Conservation (phyloP, 768 basidiomycete genomes). For the Suillus paluster region DNA sequence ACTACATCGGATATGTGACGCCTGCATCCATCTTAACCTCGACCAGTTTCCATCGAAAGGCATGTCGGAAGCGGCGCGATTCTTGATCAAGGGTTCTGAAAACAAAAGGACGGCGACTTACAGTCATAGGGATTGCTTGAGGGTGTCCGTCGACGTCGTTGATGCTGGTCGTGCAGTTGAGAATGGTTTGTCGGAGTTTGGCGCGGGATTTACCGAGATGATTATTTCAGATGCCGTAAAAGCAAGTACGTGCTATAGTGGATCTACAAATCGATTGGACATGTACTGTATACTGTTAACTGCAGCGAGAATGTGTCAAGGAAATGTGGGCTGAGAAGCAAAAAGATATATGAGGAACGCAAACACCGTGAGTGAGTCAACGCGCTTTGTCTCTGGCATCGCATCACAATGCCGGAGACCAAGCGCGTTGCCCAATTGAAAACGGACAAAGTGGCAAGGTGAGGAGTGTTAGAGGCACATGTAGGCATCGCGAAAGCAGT, state of each 20-base stretch:
- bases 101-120: not conserved
- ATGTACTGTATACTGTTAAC: not conserved
- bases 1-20: not conserved
- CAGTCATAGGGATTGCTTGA: not conserved
- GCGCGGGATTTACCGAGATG: not conserved
- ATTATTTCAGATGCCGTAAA: no score
- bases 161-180: conserved; percentile 1
- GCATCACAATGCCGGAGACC: no score
- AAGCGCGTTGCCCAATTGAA: no score
- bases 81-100: not conserved
- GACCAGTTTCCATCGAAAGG: not conserved
- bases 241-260: no score
- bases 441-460: not conserved
- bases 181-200: conserved; percentile 5
- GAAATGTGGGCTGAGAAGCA: not conserved
- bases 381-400: not conserved
- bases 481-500: not conserved
- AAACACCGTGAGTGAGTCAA: not conserved
- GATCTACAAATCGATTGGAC: no score
- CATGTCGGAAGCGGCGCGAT: not conserved
- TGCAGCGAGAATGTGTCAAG: not conserved
- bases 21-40: conserved; percentile 2
- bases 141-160: conserved; percentile 1
- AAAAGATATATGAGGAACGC: no score
- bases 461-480: not conserved